Evolutionary conservation across 768 basidiomycete genomes (phyloP).

Genomic region (Suillus clintonianus): DNA sequence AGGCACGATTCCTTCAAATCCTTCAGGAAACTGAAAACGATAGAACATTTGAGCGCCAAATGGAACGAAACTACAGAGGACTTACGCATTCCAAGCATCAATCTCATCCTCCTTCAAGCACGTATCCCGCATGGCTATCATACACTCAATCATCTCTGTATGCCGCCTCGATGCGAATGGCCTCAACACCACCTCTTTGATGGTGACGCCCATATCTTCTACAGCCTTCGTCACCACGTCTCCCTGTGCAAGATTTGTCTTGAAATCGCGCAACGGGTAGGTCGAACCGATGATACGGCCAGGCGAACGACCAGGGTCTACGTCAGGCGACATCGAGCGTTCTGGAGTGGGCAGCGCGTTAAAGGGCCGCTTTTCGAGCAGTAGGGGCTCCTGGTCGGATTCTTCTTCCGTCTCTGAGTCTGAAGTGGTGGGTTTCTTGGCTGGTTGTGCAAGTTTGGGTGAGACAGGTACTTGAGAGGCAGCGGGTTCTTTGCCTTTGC

Average conservation of each 20-base stretch:
- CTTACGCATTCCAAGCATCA: conserved; percentile 77
- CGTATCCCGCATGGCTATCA: conserved; percentile 65
- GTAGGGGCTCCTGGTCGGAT: conserved; percentile 28
- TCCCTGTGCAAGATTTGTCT: conserved; percentile 64
- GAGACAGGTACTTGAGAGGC: conserved; percentile 9
- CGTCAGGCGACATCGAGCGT: conserved; percentile 44
- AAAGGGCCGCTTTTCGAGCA: conserved; percentile 16
- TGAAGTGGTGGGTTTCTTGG: conserved; percentile 38
- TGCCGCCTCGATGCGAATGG: conserved; percentile 73
- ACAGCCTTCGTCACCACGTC: conserved; percentile 87
- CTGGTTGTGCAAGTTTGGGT: conserved; percentile 3
- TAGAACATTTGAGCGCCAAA: neutral
- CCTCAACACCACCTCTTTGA: conserved; percentile 65
- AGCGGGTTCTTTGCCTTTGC: conserved; percentile 2
- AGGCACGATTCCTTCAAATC: conserved; percentile 60
- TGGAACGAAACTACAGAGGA: conserved; percentile 9
- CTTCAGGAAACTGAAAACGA: conserved; percentile 53
- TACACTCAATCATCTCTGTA: conserved; percentile 72
- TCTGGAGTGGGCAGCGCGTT: conserved; percentile 53
- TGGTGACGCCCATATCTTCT: conserved; percentile 71
- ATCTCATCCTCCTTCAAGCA: conserved; percentile 81
- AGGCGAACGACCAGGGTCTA: conserved; percentile 57
- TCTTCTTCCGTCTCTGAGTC: conserved; percentile 59
- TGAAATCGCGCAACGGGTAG: conserved; percentile 77
- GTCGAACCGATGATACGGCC: conserved; percentile 78